Evolutionary conservation across 2,329 filamentous ascomycete genomes (phyloP), one percentile per base, ranked within the genome.

Genomic region (Teratosphaeriaceae sp.): DNA sequence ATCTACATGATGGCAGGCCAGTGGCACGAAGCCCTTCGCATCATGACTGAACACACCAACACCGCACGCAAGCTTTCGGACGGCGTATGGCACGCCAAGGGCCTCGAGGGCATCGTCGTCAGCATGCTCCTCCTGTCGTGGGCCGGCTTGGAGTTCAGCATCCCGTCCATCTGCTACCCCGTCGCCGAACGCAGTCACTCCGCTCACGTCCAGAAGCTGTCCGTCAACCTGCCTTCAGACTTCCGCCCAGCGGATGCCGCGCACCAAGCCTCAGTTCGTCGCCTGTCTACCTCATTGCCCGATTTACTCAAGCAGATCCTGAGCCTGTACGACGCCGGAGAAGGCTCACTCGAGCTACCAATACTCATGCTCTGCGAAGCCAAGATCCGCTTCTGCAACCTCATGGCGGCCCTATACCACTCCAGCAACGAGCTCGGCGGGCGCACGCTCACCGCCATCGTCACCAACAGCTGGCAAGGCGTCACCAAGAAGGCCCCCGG

Each of bases 81-180:
- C 65, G 87, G 95, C 64, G 64, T 97, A n/a, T 98, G 92, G 90
- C 88, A 96, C 66, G 92, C 86, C 15, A 97, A 97, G 65, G 89
- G 88, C 1, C 72, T 98, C 16, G 94, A 98, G 61, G 80, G 89
- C 21, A 86, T 94, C 47, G 70, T 92, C 36, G 74, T 94, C 20
- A 88, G 84, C 58, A 74, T 97, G 52, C 60, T 97, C 30, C 77
- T 97, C 55, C 79, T 94, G 48, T 85, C 82, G 22, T 95, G 88
- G 85, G 78, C 83, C 26, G 84, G 82, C 3, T 73, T 90, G 56
- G 85, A 92, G 58, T 97, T 97, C 55, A 76, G 82, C 55, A 76
- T 92, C 50, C 62, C 70, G 54, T 48, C 62, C 6, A 50, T 64
- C 13, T 63, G 61, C 44, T 56, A 58, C 35, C 52, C 57, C 21